phyloP scores from a whole-genome alignment of 2,329 filamentous ascomycete species.

The Penicillium sp. region DNA sequence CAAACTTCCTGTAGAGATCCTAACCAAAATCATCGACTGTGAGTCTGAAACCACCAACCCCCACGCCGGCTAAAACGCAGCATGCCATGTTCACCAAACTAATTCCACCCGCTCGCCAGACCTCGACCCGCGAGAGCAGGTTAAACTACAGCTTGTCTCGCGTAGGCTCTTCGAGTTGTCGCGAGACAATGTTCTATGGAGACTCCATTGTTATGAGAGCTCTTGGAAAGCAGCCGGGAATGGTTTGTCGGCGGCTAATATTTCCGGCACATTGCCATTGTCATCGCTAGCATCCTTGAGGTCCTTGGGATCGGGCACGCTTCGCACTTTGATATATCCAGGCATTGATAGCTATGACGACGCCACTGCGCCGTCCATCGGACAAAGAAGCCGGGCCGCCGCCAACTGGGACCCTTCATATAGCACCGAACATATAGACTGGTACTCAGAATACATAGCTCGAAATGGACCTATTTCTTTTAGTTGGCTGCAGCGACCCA shows the following conservation, averaged over 20 bases:
- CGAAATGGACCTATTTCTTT: constrained; percentile 69
- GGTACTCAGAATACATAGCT: constrained; percentile 87
- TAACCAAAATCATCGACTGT: constrained; percentile 62
- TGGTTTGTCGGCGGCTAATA: constrained; percentile 16
- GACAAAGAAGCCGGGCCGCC: constrained; percentile 28
- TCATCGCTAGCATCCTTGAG: constrained; percentile 29
- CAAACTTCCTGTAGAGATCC: constrained; percentile 60
- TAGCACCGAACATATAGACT: constrained; percentile 67
- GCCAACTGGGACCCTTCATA: constrained; percentile 82
- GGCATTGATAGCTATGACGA: background rate
- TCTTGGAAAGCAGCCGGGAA: constrained; percentile 61
- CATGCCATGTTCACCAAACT: background rate
- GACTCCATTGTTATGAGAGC: constrained; percentile 65
- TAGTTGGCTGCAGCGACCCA: constrained; percentile 70
- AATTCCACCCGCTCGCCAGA: constrained; percentile 38
- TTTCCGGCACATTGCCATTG: constrained; percentile 49
- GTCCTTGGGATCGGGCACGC: constrained; percentile 28
- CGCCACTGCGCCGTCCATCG: constrained; percentile 19
- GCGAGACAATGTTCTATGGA: constrained; percentile 75
- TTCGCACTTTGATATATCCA: constrained; percentile 33
- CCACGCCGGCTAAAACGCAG: background rate
- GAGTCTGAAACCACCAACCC: constrained; percentile 27
- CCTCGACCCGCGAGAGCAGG: constrained; percentile 62
- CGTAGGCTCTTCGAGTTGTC: constrained; percentile 62
- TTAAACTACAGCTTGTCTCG: constrained; percentile 66